A percentile compares a stretch with the other conserved stretches of the same genome.
Evolutionary conservation across 352 stramenopile species (phyloP).

Genomic region (Phytophthora constricta): DNA sequence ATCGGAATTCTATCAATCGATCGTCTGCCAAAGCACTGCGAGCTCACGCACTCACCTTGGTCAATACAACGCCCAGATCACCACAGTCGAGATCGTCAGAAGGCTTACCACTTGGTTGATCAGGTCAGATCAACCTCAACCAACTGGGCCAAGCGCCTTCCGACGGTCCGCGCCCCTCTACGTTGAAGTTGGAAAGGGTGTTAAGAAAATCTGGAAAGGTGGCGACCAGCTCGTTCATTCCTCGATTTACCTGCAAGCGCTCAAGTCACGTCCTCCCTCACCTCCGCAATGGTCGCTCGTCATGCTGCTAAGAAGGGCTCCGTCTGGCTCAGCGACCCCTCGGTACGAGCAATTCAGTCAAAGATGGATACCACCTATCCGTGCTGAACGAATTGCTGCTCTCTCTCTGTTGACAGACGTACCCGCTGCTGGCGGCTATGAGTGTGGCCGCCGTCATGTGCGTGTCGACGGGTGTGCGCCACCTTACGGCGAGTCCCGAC

Average conservation of each 20-base stretch:
- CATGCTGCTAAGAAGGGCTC: constrained; percentile 45
- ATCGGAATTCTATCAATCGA: too few relatives aligned
- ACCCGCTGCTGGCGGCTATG: constrained; percentile 56
- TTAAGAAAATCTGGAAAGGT: neutral
- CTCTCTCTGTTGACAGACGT: constrained; percentile 40
- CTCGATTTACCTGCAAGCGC: constrained; percentile 19
- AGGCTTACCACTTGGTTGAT: too few relatives aligned
- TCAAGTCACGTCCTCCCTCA: constrained; percentile 1
- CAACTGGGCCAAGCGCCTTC: too few relatives aligned
- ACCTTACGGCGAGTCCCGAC: constrained; percentile 61
- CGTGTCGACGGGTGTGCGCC: constrained; percentile 47
- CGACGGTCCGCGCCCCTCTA: neutral
- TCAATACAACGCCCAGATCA: too few relatives aligned
- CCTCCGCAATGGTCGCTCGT: constrained; percentile 42
- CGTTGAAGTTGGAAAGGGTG: constrained; percentile 9
- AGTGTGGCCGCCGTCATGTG: constrained; percentile 47
- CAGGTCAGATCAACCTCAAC: too few relatives aligned
- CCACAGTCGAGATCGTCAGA: too few relatives aligned
- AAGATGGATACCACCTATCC: too few relatives aligned
- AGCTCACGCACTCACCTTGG: too few relatives aligned
- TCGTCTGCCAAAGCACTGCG: too few relatives aligned
- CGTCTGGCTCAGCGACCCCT: constrained; percentile 52
- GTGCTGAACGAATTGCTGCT: too few relatives aligned
- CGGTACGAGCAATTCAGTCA: too few relatives aligned
- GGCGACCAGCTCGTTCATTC: constrained; percentile 21